Percentiles rank a stretch among this genome's conserved stretches.
phyloP scores from a whole-genome alignment of 345 rosid genomes.

The Citrus sinensis region DVS_A1.0 CM039167.1:4162501-4163000 shows the following conservation, averaged over 20 bases:
- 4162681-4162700: background rate
- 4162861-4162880: background rate
- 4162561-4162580: background rate
- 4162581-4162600: background rate
- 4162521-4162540: background rate
- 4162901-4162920: background rate
- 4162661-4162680: background rate
- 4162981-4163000: slow-evolving; percentile 89
- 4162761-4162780: background rate
- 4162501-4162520: background rate
- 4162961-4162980: background rate
- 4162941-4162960: background rate
- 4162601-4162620: background rate
- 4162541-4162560: background rate
- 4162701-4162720: background rate
- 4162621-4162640: background rate
- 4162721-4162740: background rate
- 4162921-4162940: background rate
- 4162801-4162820: background rate
- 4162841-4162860: background rate
- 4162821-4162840: background rate
- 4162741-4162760: slow-evolving; percentile 1
- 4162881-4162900: background rate
- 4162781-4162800: background rate
- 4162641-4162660: background rate